Evolutionary conservation across 768 basidiomycete genomes (phyloP).

Genomic region (Cystoderma amianthinum): DNA sequence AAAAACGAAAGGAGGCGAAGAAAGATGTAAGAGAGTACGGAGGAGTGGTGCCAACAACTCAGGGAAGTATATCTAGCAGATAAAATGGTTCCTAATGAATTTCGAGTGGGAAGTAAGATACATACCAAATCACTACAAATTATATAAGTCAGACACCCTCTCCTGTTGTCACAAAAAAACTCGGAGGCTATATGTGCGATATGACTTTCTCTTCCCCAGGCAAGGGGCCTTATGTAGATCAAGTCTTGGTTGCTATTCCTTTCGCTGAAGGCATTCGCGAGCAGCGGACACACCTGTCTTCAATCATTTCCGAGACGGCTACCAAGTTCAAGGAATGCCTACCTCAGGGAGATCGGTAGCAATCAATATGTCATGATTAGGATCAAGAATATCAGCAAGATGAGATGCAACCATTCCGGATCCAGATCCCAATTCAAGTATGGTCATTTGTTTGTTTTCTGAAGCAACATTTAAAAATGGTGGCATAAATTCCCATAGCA

Average conservation of each 20-base stretch:
- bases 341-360: slow-evolving; percentile 80
- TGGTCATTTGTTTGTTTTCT: slow-evolving; percentile 16
- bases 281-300: slow-evolving; percentile 37
- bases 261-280: slow-evolving; percentile 27
- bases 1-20: slow-evolving; percentile 39
- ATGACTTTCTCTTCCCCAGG: slow-evolving; percentile 61
- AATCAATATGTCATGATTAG: slow-evolving; percentile 39
- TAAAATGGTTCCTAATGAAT: not conserved
- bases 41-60: slow-evolving; percentile 74
- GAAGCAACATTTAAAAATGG: slow-evolving; percentile 26
- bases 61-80: slow-evolving; percentile 73
- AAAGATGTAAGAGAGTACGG: slow-evolving; percentile 65
- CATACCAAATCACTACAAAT: slow-evolving; percentile 81
- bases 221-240: slow-evolving; percentile 48
- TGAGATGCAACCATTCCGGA: slow-evolving; percentile 52
- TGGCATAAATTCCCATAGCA: slow-evolving; percentile 44
- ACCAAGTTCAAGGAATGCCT: slow-evolving; percentile 6
- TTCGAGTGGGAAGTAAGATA: not conserved
- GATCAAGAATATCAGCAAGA: slow-evolving; percentile 24
- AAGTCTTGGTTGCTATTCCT: not conserved
- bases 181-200: slow-evolving; percentile 30
- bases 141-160: slow-evolving; percentile 47
- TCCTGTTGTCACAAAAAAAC: slow-evolving; percentile 14
- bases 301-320: slow-evolving; percentile 1
- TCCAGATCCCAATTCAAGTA: slow-evolving; percentile 80